Percentiles rank a stretch among this genome's conserved stretches.
Evolutionary conservation across 257 asterid genomes (phyloP).

Genomic region (Euphrasia confusa): DNA sequence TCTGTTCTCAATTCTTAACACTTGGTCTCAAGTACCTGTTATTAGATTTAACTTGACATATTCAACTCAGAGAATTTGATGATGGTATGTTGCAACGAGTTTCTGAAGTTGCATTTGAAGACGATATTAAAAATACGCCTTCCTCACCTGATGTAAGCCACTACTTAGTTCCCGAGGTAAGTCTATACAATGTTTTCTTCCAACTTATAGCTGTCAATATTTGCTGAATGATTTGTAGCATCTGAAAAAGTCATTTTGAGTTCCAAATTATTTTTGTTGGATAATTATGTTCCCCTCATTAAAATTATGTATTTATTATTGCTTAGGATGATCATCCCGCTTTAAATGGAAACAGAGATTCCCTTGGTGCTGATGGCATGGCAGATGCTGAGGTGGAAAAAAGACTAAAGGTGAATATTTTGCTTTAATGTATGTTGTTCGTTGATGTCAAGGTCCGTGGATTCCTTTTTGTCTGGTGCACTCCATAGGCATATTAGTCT

Average conservation of each 20-base stretch:
- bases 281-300: not conserved
- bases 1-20: constrained; percentile 19
- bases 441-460: constrained; percentile 6
- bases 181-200: constrained; percentile 23
- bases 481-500: constrained; percentile 9
- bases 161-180: constrained; percentile 77
- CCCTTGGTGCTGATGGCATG: constrained; percentile 78
- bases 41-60: constrained; percentile 26
- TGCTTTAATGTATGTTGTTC: constrained; percentile 24
- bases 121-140: constrained; percentile 49
- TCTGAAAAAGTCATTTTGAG: constrained; percentile 11
- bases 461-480: constrained; percentile 13
- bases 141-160: constrained; percentile 86
- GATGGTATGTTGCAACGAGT: constrained; percentile 73
- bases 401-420: constrained; percentile 70
- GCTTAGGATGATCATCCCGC: constrained; percentile 72
- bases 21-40: constrained; percentile 20
- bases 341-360: constrained; percentile 64
- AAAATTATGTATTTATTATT: constrained; percentile 30
- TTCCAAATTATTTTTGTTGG: constrained; percentile 5
- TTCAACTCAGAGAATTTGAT: constrained; percentile 75
- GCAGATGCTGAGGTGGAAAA: constrained; percentile 84
- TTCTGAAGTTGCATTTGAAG: constrained; percentile 80
- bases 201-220: constrained; percentile 14
- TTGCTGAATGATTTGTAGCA: not conserved